phyloP scores from a whole-genome alignment of 495 filamentous ascomycete genomes.

The Aspergillus asperescens region DNA sequence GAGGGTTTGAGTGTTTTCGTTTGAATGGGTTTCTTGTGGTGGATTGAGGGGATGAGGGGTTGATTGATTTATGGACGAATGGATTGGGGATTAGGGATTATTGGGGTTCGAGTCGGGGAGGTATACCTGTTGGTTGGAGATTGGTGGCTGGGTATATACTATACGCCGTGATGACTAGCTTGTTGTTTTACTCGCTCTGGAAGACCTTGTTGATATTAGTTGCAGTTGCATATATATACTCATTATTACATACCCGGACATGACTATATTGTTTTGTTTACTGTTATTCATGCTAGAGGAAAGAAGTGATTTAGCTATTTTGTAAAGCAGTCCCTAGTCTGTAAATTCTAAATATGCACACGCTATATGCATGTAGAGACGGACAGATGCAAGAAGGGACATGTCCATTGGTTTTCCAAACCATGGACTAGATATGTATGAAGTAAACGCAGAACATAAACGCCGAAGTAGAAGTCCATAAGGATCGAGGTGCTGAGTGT shows the following conservation, averaged over 20 bases:
- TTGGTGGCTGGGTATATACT: not conserved
- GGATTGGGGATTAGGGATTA: too few relatives aligned
- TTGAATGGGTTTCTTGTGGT: not conserved
- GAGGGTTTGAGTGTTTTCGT: not conserved
- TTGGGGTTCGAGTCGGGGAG: too few relatives aligned
- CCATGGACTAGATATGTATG: not conserved
- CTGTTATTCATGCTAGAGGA: too few relatives aligned
- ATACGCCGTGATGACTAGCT: not conserved
- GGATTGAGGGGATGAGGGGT: too few relatives aligned
- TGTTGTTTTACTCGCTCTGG: not conserved
- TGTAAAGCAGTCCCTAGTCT: not conserved
- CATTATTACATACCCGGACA: not conserved
- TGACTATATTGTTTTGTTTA: too few relatives aligned
- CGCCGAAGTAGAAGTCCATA: not conserved
- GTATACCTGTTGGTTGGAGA: not conserved
- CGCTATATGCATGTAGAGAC: not conserved
- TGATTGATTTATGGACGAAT: not conserved
- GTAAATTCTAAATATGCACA: slow-evolving; percentile 12
- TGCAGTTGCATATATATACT: not conserved
- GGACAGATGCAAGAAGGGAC: not conserved
- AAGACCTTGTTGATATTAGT: not conserved
- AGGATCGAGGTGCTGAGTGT: not conserved
- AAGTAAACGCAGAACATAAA: not conserved
- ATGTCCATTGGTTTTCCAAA: not conserved
- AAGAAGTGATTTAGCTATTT: not conserved